Evolutionary conservation across 805 yeast species (phyloP), one percentile per base, ranked within the genome.

Genomic region (Wickerhamomyces xylosicus): DNA sequence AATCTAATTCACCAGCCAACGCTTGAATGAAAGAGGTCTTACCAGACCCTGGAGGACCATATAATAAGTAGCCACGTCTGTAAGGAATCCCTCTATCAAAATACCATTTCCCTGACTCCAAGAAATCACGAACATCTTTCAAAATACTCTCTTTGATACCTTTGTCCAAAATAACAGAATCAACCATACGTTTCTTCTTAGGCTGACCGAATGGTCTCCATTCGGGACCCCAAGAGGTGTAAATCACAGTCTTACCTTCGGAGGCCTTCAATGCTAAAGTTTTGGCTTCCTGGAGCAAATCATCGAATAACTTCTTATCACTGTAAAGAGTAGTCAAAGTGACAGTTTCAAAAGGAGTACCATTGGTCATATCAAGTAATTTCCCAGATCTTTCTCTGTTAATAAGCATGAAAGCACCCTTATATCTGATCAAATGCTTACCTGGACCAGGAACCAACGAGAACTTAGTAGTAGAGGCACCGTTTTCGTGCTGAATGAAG

Each of bases 151-250:
- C 84, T 43, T 77, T 77, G 37, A 92, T 67, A 2, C 85, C 87
- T 19, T 69, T 58, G 57, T 87, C 97, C 38, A 92, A 64, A 19
- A 92, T 78, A 14, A 92, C 98, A 7, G 95, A 83, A 4, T 83
- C 90, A 31, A 90, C 62, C 20, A 81, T 61, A 49, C 98, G 69
- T 61, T 90, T 90, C 50, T 79, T 80, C 45, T 96, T 71, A 2
- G 98, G 97, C 56, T 80, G 89, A 2, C 98, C 98, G 65, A 92
- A 92, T 4, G 95, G 95, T 53, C 97, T 70, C 98, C 98, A 92
- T 54, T 92, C 98, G 21, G 95, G 95, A 1, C 97, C 98, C 85
- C 92, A 90, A 10, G 95, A 83, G 4, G 96, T 85, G 58, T 74
- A 92, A 5, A 92, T 63, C 7, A 92, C 97, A 0, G 97, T 92